These are phyloP conservation scores for Catharanthus roseus DNA, from an alignment of 257 asterid species.

Conservation along the genomic window DNA sequence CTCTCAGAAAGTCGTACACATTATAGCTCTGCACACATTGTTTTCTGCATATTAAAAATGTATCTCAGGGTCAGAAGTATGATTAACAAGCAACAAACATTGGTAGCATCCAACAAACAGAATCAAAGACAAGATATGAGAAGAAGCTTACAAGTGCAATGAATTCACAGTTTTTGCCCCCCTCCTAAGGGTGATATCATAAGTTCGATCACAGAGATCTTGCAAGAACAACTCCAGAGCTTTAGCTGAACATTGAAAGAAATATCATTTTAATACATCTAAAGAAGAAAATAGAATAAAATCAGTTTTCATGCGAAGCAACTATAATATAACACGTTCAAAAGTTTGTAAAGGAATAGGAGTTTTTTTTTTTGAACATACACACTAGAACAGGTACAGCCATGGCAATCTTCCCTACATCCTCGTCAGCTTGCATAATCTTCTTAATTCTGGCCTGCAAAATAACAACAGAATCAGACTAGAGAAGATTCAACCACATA, in stretches of 20 bases:
- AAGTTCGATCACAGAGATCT: slow-evolving; percentile 97
- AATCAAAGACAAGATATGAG: not conserved
- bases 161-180: slow-evolving; percentile 96
- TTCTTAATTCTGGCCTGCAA: slow-evolving; percentile 81
- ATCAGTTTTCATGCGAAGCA: not conserved
- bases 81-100: not conserved
- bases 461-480: not conserved
- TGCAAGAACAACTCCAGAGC: slow-evolving; percentile 94
- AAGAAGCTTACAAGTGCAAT: slow-evolving; percentile 69
- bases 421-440: slow-evolving; percentile 98
- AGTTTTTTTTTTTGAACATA: slow-evolving; percentile 21
- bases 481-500: not conserved
- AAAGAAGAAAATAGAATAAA: slow-evolving; percentile 9
- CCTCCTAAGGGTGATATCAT: slow-evolving; percentile 83
- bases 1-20: slow-evolving; percentile 91
- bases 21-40: slow-evolving; percentile 84
- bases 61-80: not conserved
- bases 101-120: not conserved
- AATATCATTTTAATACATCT: slow-evolving; percentile 7
- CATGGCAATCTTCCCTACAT: slow-evolving; percentile 94
- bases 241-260: slow-evolving; percentile 56
- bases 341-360: not conserved
- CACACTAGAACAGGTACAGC: slow-evolving; percentile 97
- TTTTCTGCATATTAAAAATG: slow-evolving; percentile 48
- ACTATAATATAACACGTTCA: not conserved